Evolutionary conservation across 2,329 filamentous ascomycete genomes (phyloP), one percentile per base, ranked within the genome.

Genomic region (Rhynchosporium graminicola): DNA sequence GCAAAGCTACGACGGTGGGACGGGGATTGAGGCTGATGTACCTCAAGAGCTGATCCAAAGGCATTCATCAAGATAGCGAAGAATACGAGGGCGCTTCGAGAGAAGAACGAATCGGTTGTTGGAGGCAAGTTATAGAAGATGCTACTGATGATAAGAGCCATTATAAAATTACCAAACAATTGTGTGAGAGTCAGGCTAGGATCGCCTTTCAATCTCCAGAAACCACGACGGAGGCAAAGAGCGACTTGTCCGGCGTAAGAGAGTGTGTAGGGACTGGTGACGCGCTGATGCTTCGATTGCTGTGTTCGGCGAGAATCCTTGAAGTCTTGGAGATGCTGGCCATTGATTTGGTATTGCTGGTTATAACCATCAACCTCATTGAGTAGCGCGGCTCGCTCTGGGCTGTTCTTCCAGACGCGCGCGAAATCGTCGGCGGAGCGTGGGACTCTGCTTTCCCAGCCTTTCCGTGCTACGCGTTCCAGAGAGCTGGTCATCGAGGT

Each of bases 221-320:
- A 94, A 13, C 91, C 92, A 73, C 94, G 88, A 80, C 86, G 87
- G 57, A 96, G 80, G 74, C 93, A 97, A n/a, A 97, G 85, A 63
- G 82, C 75, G 64, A 97, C 76, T 76, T 98, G 93, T 74, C 93
- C 87, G 3, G 63, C 58, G 69, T 88, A 90, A 0, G 91, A 93
- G 31, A 97, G 79, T 0, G 91, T 96, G 75, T 89, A 97, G 0
- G 93, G 92, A 43, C 62, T 64, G 12, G 46, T 47, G 13, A 65
- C 58, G 8, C 60, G 65, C 47, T 66, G 63, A 40, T 65, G 55
- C 50, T 65, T 69, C 2, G 66, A 66, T 63, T 73, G 69, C 48
- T 68, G 67, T 13, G 65, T 67, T 57, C 67, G 56, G 40, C 80
- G 76, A 42, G 79, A 76, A 4, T 73, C 66, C 59, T 79, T 76